These are phyloP conservation scores for Linaria vulgaris DNA, from an alignment of 257 asterid species.

Conservation along the genomic window DNA sequence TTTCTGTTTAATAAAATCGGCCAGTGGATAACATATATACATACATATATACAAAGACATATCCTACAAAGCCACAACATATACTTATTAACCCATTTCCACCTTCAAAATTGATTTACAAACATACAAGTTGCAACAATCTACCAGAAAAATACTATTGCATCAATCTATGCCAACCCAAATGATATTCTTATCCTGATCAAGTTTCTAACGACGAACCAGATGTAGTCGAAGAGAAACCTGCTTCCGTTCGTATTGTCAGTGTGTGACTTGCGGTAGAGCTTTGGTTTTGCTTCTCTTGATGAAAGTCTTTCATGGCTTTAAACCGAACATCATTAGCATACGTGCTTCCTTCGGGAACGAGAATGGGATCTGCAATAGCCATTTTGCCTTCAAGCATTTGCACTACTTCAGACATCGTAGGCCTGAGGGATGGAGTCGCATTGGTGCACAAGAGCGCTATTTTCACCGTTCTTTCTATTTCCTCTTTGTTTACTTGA, in stretches of 20 bases:
- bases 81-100: too few relatives aligned
- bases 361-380: slow-evolving; percentile 42
- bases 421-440: slow-evolving; percentile 71
- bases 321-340: slow-evolving; percentile 64
- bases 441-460: slow-evolving; percentile 72
- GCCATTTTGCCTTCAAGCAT: slow-evolving; percentile 69
- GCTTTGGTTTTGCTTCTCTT: slow-evolving; percentile 42
- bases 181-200: too few relatives aligned
- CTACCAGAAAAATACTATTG: too few relatives aligned
- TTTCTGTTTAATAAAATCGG: too few relatives aligned
- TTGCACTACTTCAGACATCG: slow-evolving; percentile 75
- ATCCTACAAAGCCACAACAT: too few relatives aligned
- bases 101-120: too few relatives aligned
- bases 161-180: too few relatives aligned
- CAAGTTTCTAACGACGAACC: too few relatives aligned
- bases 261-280: slow-evolving; percentile 30
- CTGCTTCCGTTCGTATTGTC: slow-evolving; percentile 28
- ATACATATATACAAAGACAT: too few relatives aligned
- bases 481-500: slow-evolving; percentile 46
- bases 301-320: slow-evolving; percentile 71
- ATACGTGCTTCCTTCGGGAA: slow-evolving; percentile 47
- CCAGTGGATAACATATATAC: too few relatives aligned
- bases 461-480: slow-evolving; percentile 51
- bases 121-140: too few relatives aligned
- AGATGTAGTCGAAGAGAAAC: slow-evolving; percentile 25